Evolutionary conservation across 345 rosid genomes (phyloP).

Genomic region (Salix udensis): DNA sequence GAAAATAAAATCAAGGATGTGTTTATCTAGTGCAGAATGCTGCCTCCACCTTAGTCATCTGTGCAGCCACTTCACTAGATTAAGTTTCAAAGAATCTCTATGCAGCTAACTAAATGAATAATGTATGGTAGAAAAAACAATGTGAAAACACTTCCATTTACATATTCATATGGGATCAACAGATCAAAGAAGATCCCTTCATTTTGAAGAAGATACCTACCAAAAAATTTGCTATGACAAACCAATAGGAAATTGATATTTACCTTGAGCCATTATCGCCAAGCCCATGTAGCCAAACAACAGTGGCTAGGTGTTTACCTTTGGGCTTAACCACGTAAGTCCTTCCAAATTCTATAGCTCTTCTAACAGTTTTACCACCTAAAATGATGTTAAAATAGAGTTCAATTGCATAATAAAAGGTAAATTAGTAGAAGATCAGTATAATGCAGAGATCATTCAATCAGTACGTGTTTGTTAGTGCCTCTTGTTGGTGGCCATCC

Average conservation of each 20-base stretch:
- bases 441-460: not conserved
- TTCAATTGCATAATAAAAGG: not conserved
- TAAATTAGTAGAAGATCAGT: not conserved
- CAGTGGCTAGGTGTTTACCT: conserved; percentile 95
- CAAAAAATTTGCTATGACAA: not conserved
- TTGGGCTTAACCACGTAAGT: conserved; percentile 92
- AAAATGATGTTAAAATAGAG: conserved; percentile 1
- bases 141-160: no score
- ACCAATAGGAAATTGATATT: conserved; percentile 2
- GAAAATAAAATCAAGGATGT: no score
- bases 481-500: no score
- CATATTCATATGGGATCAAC: no score
- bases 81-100: no score
- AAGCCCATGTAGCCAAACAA: conserved; percentile 97
- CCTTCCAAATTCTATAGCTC: conserved; percentile 56
- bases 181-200: not conserved
- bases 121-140: no score
- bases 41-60: no score
- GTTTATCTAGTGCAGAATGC: no score
- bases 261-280: conserved; percentile 96
- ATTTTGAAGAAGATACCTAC: not conserved
- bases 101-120: no score
- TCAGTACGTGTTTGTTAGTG: no score
- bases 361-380: conserved; percentile 22
- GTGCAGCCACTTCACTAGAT: no score